These are phyloP conservation scores for Panaeolus cyanescens DNA, from an alignment of 768 basidiomycete species.

Conservation along the genomic window DNA sequence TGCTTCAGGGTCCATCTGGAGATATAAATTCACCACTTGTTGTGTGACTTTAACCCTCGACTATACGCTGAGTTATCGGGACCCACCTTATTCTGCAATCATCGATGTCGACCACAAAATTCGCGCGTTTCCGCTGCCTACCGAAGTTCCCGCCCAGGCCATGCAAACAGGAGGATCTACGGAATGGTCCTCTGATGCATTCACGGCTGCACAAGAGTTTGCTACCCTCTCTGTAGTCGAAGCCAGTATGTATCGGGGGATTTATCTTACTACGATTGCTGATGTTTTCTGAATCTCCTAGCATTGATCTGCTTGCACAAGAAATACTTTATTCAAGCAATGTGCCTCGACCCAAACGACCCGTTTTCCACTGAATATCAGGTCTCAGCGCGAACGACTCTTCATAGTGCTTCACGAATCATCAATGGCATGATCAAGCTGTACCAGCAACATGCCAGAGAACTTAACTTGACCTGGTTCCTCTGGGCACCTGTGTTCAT, in stretches of 20 bases:
- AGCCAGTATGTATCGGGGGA: background rate
- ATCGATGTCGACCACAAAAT: slow-evolving; percentile 53
- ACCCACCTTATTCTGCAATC: slow-evolving; percentile 42
- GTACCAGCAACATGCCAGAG: slow-evolving; percentile 34
- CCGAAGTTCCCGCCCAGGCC: slow-evolving; percentile 41
- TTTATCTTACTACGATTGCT: no score
- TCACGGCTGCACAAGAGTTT: background rate
- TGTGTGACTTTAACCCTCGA: slow-evolving; percentile 46
- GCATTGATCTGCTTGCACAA: background rate
- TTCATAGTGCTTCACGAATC: slow-evolving; percentile 44
- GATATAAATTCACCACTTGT: slow-evolving; percentile 43
- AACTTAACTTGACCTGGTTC: slow-evolving; percentile 41
- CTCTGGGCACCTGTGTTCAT: slow-evolving; percentile 55
- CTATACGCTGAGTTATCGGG: slow-evolving; percentile 40
- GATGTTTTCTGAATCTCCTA: no score
- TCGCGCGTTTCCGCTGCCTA: slow-evolving; percentile 49
- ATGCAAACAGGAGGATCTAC: slow-evolving; percentile 25
- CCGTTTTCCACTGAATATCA: slow-evolving; percentile 47
- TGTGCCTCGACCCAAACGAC: slow-evolving; percentile 40
- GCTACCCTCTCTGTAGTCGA: background rate
- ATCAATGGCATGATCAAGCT: slow-evolving; percentile 40
- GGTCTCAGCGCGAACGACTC: slow-evolving; percentile 45
- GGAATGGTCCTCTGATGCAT: slow-evolving; percentile 40
- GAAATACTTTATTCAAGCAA: slow-evolving; percentile 43
- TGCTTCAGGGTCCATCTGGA: slow-evolving; percentile 43